Evolutionary conservation across 164 flowering plant genomes (phyloP).

Genomic region (Liquidambar formosana): DNA sequence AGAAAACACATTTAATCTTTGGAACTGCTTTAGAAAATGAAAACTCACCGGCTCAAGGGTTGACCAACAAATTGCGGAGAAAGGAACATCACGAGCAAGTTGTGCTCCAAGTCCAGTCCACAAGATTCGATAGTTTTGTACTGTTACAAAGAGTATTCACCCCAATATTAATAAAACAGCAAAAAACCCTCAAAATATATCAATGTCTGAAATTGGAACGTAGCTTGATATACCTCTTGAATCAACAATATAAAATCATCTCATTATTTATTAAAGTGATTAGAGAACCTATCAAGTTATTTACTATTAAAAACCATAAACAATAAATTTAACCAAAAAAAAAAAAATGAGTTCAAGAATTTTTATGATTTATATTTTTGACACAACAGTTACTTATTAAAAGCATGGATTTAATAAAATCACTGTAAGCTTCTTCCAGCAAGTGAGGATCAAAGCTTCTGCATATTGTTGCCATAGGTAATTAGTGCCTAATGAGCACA

Average conservation of each 20-base stretch:
- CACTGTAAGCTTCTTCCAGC: neutral
- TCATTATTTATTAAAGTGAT: too few relatives aligned
- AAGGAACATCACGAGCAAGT: slow-evolving; percentile 98
- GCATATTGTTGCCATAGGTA: too few relatives aligned
- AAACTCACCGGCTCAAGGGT: slow-evolving; percentile 85
- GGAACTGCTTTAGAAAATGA: slow-evolving; percentile 10
- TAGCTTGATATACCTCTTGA: neutral
- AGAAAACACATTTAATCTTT: too few relatives aligned
- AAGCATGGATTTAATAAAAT: too few relatives aligned
- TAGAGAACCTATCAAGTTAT: too few relatives aligned
- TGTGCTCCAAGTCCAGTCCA: slow-evolving; percentile 99
- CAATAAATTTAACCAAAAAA: too few relatives aligned
- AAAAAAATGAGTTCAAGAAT: too few relatives aligned
- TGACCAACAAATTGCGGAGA: slow-evolving; percentile 98
- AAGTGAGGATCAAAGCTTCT: neutral
- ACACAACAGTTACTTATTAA: neutral
- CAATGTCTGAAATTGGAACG: neutral
- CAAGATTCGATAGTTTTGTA: slow-evolving; percentile 64
- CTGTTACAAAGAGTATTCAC: slow-evolving; percentile 29
- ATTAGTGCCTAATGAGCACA: too few relatives aligned
- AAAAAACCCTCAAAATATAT: neutral
- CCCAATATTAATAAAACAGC: neutral
- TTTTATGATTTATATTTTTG: neutral
- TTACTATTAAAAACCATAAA: neutral
- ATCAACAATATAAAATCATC: neutral